Base-by-base conservation (phyloP, 345 rosid genomes). In the Camelina hispida region DNA sequence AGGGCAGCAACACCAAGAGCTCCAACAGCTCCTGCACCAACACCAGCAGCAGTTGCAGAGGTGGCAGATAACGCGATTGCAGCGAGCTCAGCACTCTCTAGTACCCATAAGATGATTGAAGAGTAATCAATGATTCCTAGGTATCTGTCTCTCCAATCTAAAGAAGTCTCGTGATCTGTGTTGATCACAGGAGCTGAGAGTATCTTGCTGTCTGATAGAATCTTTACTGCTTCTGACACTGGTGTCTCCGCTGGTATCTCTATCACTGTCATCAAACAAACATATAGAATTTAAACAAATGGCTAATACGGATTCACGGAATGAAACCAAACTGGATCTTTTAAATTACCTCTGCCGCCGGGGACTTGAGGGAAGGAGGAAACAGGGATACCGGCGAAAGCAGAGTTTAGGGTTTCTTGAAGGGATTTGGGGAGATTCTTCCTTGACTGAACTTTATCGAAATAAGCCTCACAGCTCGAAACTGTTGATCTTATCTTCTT, bases 331-430 rank as follows among this genome's bases (percentile, higher is more conserved):
- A 50, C 8, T 46, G 40, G 60, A 70, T 30, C n/a, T 34, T 34
- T 34, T 0, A 7, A 2, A 1, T 23, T 62, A 90, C 96, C 98
- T 91, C 82, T 84, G 71, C 93, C 98, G 11, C 87, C 83, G 28
- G 94, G 86, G 28, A 89, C 94, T 77, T 74, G 85, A 10, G 94
- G 98, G 82, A 91, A 93, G 32, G 94, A 86, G 30, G 93, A 88
- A 32, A 85, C 93, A 0, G 93, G 98, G 48, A 93, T 84, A 34
- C 81, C 82, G 5, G 82, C 84, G 80, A 91, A 91, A 7, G 98
- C 98, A 62, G 87, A 77, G 14, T 88, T 91, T 40, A 91, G 72
- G 20, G 86, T 82, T 79, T 91, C 91, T 80, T 87, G 97, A 64
- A 93, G 75, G 4, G 94, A 54, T 12, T 44, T 82, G 2, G 97